Conservation (phyloP, 441 rosid genomes). For the Erodium chrysanthum region DNA sequence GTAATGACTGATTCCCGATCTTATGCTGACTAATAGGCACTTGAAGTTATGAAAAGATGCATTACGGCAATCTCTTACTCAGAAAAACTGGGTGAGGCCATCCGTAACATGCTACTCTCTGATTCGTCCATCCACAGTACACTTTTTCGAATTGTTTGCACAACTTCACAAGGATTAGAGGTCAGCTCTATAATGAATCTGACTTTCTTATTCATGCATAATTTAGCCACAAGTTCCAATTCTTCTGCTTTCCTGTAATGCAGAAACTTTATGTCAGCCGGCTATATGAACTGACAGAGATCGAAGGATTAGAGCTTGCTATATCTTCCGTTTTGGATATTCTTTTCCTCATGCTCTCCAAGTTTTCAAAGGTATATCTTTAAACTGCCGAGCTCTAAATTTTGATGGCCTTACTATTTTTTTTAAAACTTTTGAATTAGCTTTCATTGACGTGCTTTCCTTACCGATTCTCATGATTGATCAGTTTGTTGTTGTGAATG, state of each 20-base stretch:
- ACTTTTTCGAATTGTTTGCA: constrained; percentile 65
- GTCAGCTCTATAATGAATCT: constrained; percentile 34
- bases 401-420: constrained; percentile 8
- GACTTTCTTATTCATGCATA: constrained; percentile 15
- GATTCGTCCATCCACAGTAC: constrained; percentile 73
- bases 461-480: constrained; percentile 9
- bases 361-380: constrained; percentile 48
- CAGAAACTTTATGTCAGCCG: constrained; percentile 72
- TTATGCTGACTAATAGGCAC: constrained; percentile 37
- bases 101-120: constrained; percentile 54
- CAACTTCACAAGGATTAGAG: constrained; percentile 65
- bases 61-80: constrained; percentile 38
- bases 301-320: constrained; percentile 80
- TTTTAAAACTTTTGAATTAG: constrained; percentile 3
- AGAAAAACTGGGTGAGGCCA: constrained; percentile 42
- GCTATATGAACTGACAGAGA: constrained; percentile 52
- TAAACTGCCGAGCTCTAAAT: constrained; percentile 11
- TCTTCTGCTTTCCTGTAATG: constrained; percentile 19
- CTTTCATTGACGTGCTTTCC: not conserved
- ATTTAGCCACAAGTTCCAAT: not conserved
- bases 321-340: constrained; percentile 64
- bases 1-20: constrained; percentile 12
- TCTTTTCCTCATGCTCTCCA: constrained; percentile 46
- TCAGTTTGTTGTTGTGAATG: not conserved
- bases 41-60: constrained; percentile 70